Conservation (phyloP, 164 flowering plant genomes). For the Magnolia sinica region DNA sequence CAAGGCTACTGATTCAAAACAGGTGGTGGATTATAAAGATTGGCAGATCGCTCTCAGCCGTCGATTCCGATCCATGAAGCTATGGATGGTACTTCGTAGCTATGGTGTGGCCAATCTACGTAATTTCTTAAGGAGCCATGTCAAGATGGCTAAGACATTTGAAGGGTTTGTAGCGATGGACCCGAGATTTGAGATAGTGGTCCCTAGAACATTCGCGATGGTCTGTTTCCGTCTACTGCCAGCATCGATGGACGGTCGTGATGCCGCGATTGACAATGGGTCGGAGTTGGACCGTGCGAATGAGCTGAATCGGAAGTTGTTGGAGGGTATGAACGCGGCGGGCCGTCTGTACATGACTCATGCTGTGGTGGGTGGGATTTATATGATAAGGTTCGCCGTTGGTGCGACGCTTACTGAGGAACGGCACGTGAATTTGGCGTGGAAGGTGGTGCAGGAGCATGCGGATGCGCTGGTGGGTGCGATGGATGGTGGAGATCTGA, state of each 20-base stretch:
- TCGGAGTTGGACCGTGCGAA: slow-evolving; percentile 19
- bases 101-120: slow-evolving; percentile 53
- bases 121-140: slow-evolving; percentile 42
- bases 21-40: slow-evolving; percentile 71
- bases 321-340: slow-evolving; percentile 15
- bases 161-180: slow-evolving; percentile 45
- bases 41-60: slow-evolving; percentile 70
- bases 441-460: slow-evolving; percentile 19
- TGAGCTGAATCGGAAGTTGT: slow-evolving; percentile 19
- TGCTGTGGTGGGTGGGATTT: slow-evolving; percentile 18
- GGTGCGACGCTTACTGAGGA: slow-evolving; percentile 19
- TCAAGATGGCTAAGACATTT: slow-evolving; percentile 55
- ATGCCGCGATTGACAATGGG: neutral
- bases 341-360: slow-evolving; percentile 20
- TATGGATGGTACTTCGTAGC: slow-evolving; percentile 63
- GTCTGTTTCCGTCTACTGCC: slow-evolving; percentile 48
- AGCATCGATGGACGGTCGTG: too few relatives aligned
- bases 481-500: neutral
- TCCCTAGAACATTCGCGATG: slow-evolving; percentile 45
- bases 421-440: slow-evolving; percentile 12
- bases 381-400: slow-evolving; percentile 18
- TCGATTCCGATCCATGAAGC: slow-evolving; percentile 56
- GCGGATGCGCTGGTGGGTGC: slow-evolving; percentile 11
- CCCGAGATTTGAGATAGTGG: slow-evolving; percentile 58
- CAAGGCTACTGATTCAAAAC: slow-evolving; percentile 44